Evolutionary conservation across 768 basidiomycete species (phyloP), one percentile per base, ranked within the genome.

Genomic region (Rhodotorula taiwanensis): DNA sequence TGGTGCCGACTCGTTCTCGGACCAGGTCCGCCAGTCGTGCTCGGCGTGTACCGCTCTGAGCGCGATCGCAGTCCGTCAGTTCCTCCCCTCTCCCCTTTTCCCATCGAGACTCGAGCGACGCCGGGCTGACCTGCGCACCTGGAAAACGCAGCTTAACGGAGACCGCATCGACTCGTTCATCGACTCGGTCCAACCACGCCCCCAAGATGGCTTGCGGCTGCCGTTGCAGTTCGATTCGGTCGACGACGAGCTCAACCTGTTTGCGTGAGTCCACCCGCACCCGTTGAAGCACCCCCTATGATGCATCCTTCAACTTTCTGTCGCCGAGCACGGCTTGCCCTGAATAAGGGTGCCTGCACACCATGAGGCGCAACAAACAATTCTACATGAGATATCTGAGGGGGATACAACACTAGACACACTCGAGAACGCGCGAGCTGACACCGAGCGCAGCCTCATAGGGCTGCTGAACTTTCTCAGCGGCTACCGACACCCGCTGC

Each of bases 191-290:
- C 33, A 55, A 23, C 87, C n/a, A n/a, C n/a, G n/a, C n/a, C n/a
- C n/a, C n/a, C n/a, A n/a, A n/a, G n/a, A 90, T 75, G 88, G 88
- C 33, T 79, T 89, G 53, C 78, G 82, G 10, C 78, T 93, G 60
- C 90, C 90, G 4, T 81, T 94, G 54, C 84, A 85, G 4, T 94
- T 92, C 70, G 78, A 86, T 42, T 85, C 86, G 0, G 75, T 80
- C 25, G 76, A 83, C 8, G 82, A 86, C 47, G 90, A 94, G 76
- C 78, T 94, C 62, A 92, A 90, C 74, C 78, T 92, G 33, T 77
- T 92, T n/a, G 83, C 85, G 49, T 64, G 18, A 30, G 63, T 64
- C 48, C 25, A 14, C 18, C 36, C 14, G 7, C 27, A 20, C 11
- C 31, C 27, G 36, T 9, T n/a, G n/a, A n/a, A n/a, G n/a, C n/a